phyloP scores from a whole-genome alignment of 257 asterid genomes.

The Thymus quinquecostatus region DNA sequence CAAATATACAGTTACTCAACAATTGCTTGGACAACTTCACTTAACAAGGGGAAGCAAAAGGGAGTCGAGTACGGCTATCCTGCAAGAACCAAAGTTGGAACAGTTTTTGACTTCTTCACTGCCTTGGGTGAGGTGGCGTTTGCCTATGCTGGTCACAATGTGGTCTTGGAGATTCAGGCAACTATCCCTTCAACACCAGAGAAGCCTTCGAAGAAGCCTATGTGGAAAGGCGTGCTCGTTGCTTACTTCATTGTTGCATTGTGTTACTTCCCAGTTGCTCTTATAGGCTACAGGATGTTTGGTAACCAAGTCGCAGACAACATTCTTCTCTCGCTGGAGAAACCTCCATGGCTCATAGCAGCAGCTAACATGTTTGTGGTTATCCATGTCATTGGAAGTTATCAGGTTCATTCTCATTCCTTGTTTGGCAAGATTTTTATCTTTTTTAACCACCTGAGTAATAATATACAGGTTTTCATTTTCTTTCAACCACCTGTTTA shows the following conservation, averaged over 20 bases:
- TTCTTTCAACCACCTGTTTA: background rate
- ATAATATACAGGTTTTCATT: background rate
- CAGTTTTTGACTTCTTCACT: conserved; percentile 41
- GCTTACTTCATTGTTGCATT: conserved; percentile 44
- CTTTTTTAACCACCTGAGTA: background rate
- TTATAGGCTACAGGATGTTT: conserved; percentile 38
- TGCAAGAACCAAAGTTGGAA: conserved; percentile 28
- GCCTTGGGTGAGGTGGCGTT: conserved; percentile 44
- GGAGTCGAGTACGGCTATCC: conserved; percentile 40
- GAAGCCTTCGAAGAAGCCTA: conserved; percentile 46
- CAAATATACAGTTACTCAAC: conserved; percentile 46
- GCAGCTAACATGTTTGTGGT: conserved; percentile 47
- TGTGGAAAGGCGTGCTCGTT: conserved; percentile 48
- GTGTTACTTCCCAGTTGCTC: conserved; percentile 50
- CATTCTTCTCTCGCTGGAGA: conserved; percentile 42
- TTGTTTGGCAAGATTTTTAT: background rate
- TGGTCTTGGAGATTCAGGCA: conserved; percentile 48
- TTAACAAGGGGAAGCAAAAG: conserved; percentile 46
- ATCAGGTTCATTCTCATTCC: conserved; percentile 28
- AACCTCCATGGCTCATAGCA: conserved; percentile 46
- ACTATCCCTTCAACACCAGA: conserved; percentile 43
- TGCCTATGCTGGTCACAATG: conserved; percentile 50
- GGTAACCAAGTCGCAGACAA: conserved; percentile 43
- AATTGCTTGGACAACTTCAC: conserved; percentile 54
- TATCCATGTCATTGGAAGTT: conserved; percentile 40